Percentiles rank a stretch among this genome's conserved stretches.
Conservation (phyloP, 192 early-diverging fungal species). For the Coemansia sp. region DNA sequence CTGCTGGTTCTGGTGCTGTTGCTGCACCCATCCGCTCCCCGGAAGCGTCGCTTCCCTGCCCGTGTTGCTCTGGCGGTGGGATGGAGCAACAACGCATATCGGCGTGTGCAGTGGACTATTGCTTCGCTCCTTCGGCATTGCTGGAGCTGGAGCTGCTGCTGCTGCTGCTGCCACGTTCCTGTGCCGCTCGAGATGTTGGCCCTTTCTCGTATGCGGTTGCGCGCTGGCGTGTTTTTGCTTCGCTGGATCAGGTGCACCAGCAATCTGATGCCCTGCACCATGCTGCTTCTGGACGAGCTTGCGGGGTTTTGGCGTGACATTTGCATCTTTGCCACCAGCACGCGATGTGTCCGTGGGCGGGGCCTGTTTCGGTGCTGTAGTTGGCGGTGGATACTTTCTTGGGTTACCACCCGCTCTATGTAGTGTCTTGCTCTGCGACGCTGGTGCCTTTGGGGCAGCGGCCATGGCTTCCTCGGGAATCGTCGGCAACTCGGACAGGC, state of each 20-base stretch:
- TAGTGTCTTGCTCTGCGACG: not conserved
- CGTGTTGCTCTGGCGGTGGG: not conserved
- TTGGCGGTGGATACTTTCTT: not conserved
- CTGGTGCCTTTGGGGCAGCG: not conserved
- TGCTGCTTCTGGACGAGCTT: not conserved
- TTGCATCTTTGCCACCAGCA: not conserved
- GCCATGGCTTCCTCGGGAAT: not conserved
- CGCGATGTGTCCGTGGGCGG: not conserved
- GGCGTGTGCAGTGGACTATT: slow-evolving; percentile 21
- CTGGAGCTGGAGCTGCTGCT: not conserved
- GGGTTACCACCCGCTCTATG: not conserved
- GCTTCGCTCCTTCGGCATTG: not conserved
- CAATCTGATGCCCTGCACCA: not conserved
- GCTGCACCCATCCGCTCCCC: slow-evolving; percentile 19
- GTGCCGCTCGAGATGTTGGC: slow-evolving; percentile 8
- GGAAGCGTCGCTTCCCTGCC: slow-evolving; percentile 6
- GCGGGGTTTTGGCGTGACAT: not conserved
- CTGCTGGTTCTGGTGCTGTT: not conserved
- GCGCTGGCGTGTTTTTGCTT: not conserved
- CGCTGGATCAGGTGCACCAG: not conserved
- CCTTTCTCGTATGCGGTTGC: not conserved
- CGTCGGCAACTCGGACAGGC: not conserved
- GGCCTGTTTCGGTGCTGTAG: not conserved
- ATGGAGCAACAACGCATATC: slow-evolving; percentile 10
- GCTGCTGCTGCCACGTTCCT: not conserved